phyloP scores from a whole-genome alignment of 2,329 filamentous ascomycete species.

The Fusarium euwallaceae region DNA sequence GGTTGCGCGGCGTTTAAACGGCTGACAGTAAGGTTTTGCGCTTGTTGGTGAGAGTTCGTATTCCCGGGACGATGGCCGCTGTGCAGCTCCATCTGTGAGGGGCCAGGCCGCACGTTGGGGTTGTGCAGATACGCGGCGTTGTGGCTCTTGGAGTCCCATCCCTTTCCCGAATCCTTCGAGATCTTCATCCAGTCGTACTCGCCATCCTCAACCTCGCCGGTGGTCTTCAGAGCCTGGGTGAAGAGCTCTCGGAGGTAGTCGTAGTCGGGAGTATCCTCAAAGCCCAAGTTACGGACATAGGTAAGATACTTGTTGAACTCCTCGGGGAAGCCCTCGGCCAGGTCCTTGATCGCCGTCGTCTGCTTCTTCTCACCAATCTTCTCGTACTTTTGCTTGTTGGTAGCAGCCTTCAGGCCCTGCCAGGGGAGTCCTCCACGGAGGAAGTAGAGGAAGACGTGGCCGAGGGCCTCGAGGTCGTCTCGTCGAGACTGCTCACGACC shows the following conservation, averaged over 20 bases:
- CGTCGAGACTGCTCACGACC: constrained; percentile 95
- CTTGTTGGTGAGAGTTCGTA: constrained; percentile 73
- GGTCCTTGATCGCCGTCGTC: constrained; percentile 95
- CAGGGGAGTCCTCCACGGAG: constrained; percentile 78
- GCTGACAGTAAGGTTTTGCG: constrained; percentile 78
- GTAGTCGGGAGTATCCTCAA: constrained; percentile 98
- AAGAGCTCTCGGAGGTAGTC: constrained; percentile 97
- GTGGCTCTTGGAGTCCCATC: constrained; percentile 86
- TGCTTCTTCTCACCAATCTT: constrained; percentile 99
- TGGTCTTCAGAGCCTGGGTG: constrained; percentile 94
- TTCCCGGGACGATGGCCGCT: constrained; percentile 76
- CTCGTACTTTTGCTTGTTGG: constrained; percentile 97
- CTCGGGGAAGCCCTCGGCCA: constrained; percentile 95
- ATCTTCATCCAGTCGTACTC: constrained; percentile 99
- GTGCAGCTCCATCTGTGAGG: constrained; percentile 88
- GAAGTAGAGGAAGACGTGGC: constrained; percentile 83
- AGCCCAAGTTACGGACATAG: constrained; percentile 97
- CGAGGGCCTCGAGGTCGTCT: constrained; percentile 92
- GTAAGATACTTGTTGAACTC: constrained; percentile 98
- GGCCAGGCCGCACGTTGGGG: constrained; percentile 81
- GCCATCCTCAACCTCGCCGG: constrained; percentile 94
- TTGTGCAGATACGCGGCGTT: constrained; percentile 74
- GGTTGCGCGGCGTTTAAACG: constrained; percentile 96
- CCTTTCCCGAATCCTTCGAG: constrained; percentile 84
- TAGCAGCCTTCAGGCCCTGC: constrained; percentile 80